phyloP scores from a whole-genome alignment of 2,329 filamentous ascomycete genomes.

The Xylariaceae sp. region DNA sequence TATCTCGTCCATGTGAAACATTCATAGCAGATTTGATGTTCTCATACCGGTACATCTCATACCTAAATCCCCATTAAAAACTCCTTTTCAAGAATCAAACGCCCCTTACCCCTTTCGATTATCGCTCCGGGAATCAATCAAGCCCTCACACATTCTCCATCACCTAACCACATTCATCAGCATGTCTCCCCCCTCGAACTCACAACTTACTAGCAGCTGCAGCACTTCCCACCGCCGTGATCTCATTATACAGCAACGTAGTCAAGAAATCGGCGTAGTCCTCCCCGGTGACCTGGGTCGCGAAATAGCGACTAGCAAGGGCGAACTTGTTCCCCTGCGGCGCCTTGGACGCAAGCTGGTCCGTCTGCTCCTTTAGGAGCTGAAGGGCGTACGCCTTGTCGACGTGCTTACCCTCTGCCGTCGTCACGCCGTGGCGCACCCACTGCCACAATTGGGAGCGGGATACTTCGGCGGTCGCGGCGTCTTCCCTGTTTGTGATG shows the following conservation, averaged over 20 bases:
- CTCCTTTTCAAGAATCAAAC: background rate
- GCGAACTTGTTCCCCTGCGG: slow-evolving; percentile 87
- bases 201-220: slow-evolving; percentile 33
- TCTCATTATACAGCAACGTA: slow-evolving; percentile 36
- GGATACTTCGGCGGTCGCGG: slow-evolving; percentile 92
- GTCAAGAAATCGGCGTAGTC: slow-evolving; percentile 97
- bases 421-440: slow-evolving; percentile 68
- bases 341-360: slow-evolving; percentile 67
- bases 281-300: slow-evolving; percentile 88
- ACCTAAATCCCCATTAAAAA: no score
- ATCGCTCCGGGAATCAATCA: no score
- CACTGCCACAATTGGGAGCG: slow-evolving; percentile 96
- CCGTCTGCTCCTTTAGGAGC: slow-evolving; percentile 79
- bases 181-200: background rate
- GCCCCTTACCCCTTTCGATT: background rate
- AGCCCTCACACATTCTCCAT: no score
- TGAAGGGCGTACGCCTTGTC: slow-evolving; percentile 87
- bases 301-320: slow-evolving; percentile 88
- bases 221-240: slow-evolving; percentile 30
- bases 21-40: no score
- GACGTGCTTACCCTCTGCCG: slow-evolving; percentile 82
- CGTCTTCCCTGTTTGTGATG: slow-evolving; percentile 63
- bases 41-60: no score
- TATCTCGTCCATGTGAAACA: no score
- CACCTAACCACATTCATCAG: background rate